Conservation (phyloP, 495 filamentous ascomycete species). For the Trichocladium antarcticum region DNA sequence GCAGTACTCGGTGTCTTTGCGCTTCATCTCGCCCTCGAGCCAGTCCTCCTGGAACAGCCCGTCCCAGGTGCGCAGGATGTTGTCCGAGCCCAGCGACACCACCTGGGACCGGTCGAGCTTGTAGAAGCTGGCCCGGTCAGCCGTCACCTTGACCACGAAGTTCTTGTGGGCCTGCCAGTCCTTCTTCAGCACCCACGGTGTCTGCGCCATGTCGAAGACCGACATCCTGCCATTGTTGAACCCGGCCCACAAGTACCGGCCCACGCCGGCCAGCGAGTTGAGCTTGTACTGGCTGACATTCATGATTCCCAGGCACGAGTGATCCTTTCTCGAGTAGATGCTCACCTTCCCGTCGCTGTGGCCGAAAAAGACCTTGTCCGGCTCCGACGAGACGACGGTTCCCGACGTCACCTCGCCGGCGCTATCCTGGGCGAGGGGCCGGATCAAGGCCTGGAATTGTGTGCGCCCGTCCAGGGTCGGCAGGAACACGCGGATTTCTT, state of each 20-base stretch:
- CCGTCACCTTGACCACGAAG: slow-evolving; percentile 62
- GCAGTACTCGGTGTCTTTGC: slow-evolving; percentile 69
- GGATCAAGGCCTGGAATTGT: slow-evolving; percentile 59
- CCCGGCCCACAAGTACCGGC: slow-evolving; percentile 80
- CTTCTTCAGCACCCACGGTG: slow-evolving; percentile 83
- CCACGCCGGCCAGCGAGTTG: slow-evolving; percentile 73
- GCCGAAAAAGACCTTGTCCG: slow-evolving; percentile 78
- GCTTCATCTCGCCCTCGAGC: slow-evolving; percentile 81
- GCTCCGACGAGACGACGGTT: slow-evolving; percentile 57
- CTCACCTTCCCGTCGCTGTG: slow-evolving; percentile 91
- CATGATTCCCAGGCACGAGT: slow-evolving; percentile 61
- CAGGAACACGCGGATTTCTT: slow-evolving; percentile 73
- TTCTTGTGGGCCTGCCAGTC: slow-evolving; percentile 87
- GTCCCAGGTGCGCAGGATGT: slow-evolving; percentile 79
- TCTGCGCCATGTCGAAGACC: slow-evolving; percentile 72
- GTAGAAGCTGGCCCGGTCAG: slow-evolving; percentile 77
- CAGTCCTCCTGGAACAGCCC: slow-evolving; percentile 89
- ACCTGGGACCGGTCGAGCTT: slow-evolving; percentile 77
- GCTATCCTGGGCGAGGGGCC: slow-evolving; percentile 52
- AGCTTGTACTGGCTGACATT: slow-evolving; percentile 92
- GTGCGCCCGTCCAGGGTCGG: slow-evolving; percentile 54
- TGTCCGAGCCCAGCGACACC: slow-evolving; percentile 79
- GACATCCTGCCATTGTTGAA: slow-evolving; percentile 94
- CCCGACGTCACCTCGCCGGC: slow-evolving; percentile 86
- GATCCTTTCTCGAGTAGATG: slow-evolving; percentile 69